phyloP scores from a whole-genome alignment of 2,329 filamentous ascomycete genomes.

The Fusarium sp. region DNA sequence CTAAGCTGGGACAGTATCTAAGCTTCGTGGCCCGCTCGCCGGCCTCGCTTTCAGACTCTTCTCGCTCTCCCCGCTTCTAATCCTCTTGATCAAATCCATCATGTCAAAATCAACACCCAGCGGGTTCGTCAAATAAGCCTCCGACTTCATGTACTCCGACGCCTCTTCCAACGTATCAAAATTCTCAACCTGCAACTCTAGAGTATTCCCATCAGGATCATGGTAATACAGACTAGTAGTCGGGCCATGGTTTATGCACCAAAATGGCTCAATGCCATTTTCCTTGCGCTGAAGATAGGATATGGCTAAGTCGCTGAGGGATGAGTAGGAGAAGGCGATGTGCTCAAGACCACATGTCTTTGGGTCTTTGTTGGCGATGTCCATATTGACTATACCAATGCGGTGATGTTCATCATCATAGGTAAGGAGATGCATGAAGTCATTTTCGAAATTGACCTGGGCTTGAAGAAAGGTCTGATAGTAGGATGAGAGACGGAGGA shows the following conservation, averaged over 20 bases:
- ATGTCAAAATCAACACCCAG: background rate
- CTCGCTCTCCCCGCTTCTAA: background rate
- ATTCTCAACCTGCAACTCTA: background rate
- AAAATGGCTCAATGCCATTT: background rate
- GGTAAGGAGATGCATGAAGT: background rate
- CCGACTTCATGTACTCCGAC: background rate
- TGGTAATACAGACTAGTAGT: background rate
- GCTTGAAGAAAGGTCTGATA: background rate
- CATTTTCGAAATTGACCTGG: background rate
- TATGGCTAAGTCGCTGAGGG: background rate
- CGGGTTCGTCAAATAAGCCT: background rate
- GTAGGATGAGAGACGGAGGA: background rate
- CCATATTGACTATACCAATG: background rate
- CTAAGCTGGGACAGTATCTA: background rate
- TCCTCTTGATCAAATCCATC: background rate
- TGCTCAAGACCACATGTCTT: background rate
- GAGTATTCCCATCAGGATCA: background rate
- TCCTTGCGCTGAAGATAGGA: background rate
- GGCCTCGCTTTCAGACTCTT: background rate
- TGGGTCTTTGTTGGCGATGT: background rate
- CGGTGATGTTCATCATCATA: background rate
- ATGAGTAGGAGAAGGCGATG: background rate
- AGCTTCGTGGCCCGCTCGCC: background rate
- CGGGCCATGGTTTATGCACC: background rate
- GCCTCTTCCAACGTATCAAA: background rate